Evolutionary conservation across 2,329 filamentous ascomycete species (phyloP), one percentile per base, ranked within the genome.

Genomic region (Pyricularia sp.): DNA sequence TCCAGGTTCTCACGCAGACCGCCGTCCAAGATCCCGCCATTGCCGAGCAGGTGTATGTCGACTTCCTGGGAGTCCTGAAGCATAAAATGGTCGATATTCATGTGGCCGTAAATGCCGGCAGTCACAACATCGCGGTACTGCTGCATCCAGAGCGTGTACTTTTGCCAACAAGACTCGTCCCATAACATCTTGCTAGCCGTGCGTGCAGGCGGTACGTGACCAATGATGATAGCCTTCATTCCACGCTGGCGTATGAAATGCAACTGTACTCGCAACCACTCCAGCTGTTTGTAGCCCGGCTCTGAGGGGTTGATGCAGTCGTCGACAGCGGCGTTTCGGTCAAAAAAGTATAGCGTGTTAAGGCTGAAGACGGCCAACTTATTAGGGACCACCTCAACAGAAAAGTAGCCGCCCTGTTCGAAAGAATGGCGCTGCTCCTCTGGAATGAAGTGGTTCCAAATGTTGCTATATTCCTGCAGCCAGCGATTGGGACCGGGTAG

Each of bases 161-260:
- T 97, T 74, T 97, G 93, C 93, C 93, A 99, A 77, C 94, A 99
- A 0, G 90, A 92, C 79, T 97, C 93, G 69, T 97, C 92, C 94
- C 94, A 99, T 67, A 86, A 87, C 71, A 86, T 84, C 79, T 97
- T 97, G 76, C 86, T 88, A 44, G 86, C 82, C 1, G 93, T 94
- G 67, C 93, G 83, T 0, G 93, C 93, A 0, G 94, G 94, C 1
- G 94, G 93, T 4, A 99, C 92, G 75, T 99, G 94, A 2, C 94
- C 93, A 70, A 90, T 96, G 64, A 99, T 77, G 64, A 99, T 96
- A 16, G 89, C 94, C 77, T 97, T 97, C 87, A 97, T 91, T 59
- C 90, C 88, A 64, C 91, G 86, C 33, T 88, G 81, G 63, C 94
- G 89, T 74, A 97, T 79, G 68, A 91, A 85, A 71, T 94, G 84